phyloP scores from a whole-genome alignment of 1,284 basidiomycete genomes.

The Cryptococcus deneoformans region DNA sequence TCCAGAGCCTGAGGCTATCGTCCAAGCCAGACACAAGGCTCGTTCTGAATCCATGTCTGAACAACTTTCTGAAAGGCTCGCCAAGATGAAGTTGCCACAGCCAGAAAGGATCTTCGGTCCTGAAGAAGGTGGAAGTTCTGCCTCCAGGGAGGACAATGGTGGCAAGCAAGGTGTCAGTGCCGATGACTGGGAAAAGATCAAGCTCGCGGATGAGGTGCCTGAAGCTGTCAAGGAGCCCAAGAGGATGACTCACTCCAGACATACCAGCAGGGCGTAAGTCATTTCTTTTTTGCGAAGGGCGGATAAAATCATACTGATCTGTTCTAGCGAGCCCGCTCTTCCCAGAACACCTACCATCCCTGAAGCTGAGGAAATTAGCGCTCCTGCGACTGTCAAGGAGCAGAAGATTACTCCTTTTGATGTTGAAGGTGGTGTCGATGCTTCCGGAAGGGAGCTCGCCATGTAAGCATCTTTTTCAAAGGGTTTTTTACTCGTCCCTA shows the following conservation, averaged over 20 bases:
- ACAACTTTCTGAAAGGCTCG: constrained; percentile 40
- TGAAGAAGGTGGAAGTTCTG: constrained; percentile 29
- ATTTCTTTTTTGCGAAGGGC: not conserved
- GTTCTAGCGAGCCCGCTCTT: constrained; percentile 9
- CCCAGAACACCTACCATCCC: constrained; percentile 15
- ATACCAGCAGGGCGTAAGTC: constrained; percentile 39
- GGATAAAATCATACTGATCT: not conserved
- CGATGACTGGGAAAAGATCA: constrained; percentile 48
- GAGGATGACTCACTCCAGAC: constrained; percentile 38
- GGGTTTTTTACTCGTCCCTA: not conserved
- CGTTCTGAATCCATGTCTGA: constrained; percentile 47
- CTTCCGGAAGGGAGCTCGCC: constrained; percentile 82
- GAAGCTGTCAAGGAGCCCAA: constrained; percentile 47
- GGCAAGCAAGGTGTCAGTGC: constrained; percentile 36
- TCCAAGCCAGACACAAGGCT: constrained; percentile 26
- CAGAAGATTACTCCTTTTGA: constrained; percentile 98
- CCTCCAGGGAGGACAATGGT: constrained; percentile 12
- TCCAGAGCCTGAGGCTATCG: constrained; percentile 49
- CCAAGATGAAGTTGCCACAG: constrained; percentile 48
- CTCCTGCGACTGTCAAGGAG: constrained; percentile 49
- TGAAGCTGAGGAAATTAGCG: constrained; percentile 17
- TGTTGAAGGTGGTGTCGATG: constrained; percentile 86
- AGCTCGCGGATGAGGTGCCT: constrained; percentile 45
- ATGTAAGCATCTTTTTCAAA: constrained; percentile 52
- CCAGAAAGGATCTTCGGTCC: constrained; percentile 50